Conservation (phyloP, 176 grass and related monocot species). For the Thalia dealbata region DNA sequence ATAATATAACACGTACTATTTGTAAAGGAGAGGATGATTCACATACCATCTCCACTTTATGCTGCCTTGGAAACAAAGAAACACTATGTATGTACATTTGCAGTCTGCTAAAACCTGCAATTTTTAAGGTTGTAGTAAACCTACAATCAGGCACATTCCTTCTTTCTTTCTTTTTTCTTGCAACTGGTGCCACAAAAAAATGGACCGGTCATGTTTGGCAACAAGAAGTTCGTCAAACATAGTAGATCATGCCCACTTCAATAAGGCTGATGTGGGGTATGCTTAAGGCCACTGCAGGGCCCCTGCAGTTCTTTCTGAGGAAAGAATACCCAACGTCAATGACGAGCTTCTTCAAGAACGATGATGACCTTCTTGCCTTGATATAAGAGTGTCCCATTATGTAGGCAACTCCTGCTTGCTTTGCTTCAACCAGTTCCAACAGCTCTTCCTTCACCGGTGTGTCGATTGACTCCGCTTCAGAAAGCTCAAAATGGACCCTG, state of each 20-base stretch:
- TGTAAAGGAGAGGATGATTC: too few species aligned
- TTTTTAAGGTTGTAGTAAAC: background rate
- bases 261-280: constrained; percentile 97
- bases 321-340: constrained; percentile 91
- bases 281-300: constrained; percentile 76
- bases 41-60: too few species aligned
- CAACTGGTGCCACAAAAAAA: background rate
- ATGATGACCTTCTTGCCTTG: constrained; percentile 77
- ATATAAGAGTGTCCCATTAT: constrained; percentile 90
- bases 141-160: background rate
- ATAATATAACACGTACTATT: too few species aligned
- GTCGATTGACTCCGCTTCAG: constrained; percentile 24
- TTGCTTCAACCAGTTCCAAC: constrained; percentile 55
- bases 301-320: constrained; percentile 91
- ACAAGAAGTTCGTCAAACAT: constrained; percentile 39
- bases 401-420: constrained; percentile 69
- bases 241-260: constrained; percentile 96
- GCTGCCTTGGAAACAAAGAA: background rate
- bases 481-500: constrained; percentile 51
- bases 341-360: constrained; percentile 69
- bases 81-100: background rate
- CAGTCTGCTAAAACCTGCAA: background rate
- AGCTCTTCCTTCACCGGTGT: constrained; percentile 68
- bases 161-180: background rate
- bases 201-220: too few species aligned